These are phyloP conservation scores for Macrophomina phaseolina DNA, from an alignment of 2,329 filamentous ascomycete species.

Conservation along the genomic window DNA sequence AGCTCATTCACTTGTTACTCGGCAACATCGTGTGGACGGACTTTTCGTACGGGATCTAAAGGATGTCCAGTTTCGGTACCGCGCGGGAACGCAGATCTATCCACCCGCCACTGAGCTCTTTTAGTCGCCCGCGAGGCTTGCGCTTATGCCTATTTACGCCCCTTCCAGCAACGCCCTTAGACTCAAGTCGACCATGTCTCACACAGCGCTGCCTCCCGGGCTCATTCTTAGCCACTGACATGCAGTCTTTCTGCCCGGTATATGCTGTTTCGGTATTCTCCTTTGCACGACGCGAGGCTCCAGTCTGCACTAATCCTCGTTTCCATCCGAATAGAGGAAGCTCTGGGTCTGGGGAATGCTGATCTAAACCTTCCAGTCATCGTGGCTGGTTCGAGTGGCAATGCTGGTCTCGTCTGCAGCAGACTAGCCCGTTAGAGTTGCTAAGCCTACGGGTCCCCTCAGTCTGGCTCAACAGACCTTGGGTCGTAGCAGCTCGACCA, in stretches of 20 bases:
- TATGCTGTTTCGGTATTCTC: not conserved
- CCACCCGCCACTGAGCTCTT: not conserved
- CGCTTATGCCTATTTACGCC: not conserved
- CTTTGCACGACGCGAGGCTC: not conserved
- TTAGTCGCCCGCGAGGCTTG: not conserved
- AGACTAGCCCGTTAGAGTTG: not conserved
- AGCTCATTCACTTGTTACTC: not conserved
- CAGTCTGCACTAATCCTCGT: not conserved
- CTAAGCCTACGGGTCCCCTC: conserved; percentile 15
- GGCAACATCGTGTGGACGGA: not conserved
- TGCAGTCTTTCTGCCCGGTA: not conserved
- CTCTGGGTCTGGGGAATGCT: not conserved
- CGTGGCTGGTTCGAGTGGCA: conserved; percentile 3
- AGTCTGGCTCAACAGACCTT: not conserved
- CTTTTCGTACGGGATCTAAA: conserved; percentile 1
- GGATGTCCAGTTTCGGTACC: not conserved
- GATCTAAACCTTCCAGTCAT: too few species aligned
- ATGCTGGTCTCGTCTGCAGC: not conserved
- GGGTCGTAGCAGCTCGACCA: not conserved
- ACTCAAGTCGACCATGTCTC: not conserved
- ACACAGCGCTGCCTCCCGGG: not conserved
- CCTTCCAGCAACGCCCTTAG: not conserved
- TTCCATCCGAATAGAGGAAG: not conserved
- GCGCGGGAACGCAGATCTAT: not conserved
- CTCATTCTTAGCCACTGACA: not conserved